Evolutionary conservation across 768 basidiomycete genomes (phyloP).

Genomic region (Amanita phalloides): DNA sequence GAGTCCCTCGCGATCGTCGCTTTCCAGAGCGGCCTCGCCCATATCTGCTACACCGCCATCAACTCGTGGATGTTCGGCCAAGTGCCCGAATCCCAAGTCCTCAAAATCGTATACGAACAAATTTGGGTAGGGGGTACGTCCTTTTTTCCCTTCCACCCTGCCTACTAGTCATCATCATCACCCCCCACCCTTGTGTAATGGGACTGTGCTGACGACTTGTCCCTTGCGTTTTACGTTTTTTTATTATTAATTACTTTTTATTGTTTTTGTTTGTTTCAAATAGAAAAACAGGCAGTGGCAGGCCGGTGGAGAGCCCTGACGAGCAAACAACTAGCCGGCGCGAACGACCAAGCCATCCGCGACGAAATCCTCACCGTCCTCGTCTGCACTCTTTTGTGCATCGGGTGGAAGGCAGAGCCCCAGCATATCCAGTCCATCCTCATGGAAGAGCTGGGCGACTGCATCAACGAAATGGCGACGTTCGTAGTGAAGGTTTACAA

Average conservation of each 20-base stretch:
- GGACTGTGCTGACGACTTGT: too few relatives aligned
- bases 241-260: too few relatives aligned
- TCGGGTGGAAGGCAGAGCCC: neutral
- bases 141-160: too few relatives aligned
- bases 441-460: neutral
- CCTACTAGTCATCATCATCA: too few relatives aligned
- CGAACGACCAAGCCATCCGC: neutral
- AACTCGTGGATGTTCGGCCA: neutral
- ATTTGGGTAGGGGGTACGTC: neutral
- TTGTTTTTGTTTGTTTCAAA: neutral
- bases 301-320: neutral
- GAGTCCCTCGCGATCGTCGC: neutral
- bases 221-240: too few relatives aligned
- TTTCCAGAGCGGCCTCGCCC: neutral
- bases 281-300: constrained; percentile 1
- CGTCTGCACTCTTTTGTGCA: neutral
- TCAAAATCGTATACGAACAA: neutral
- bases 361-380: neutral
- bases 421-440: neutral
- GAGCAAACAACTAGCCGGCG: neutral
- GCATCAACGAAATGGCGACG: neutral
- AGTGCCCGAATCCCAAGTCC: neutral
- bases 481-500: neutral
- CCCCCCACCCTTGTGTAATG: too few relatives aligned
- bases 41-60: neutral